A percentile compares a stretch with the other conserved stretches of the same genome.
Evolutionary conservation across 371 early-diverging fungal genomes (phyloP).

Genomic region (Blakeslea trispora): DNA sequence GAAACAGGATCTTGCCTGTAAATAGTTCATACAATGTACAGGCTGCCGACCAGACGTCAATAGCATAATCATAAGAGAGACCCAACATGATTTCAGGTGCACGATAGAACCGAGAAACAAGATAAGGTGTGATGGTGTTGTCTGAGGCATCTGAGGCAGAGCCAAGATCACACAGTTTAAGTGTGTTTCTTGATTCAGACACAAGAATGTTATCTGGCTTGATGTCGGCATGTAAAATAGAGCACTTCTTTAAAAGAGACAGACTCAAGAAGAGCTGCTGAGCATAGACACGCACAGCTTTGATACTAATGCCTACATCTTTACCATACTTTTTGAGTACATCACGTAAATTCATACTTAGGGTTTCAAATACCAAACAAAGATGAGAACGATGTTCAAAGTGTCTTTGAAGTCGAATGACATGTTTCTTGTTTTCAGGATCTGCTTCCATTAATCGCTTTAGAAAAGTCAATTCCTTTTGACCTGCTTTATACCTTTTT

Average conservation of each 20-base stretch:
- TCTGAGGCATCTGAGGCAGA: conserved; percentile 87
- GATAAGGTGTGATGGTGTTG: conserved; percentile 92
- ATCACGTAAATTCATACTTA: conserved; percentile 91
- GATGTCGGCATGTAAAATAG: conserved; percentile 95
- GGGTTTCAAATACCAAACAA: conserved; percentile 93
- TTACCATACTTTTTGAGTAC: conserved; percentile 93
- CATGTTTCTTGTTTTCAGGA: conserved; percentile 86
- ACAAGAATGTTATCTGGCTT: conserved; percentile 98
- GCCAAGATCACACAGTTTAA: conserved; percentile 95
- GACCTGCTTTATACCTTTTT: conserved; percentile 91
- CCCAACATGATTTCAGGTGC: conserved; percentile 99
- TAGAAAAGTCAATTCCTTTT: conserved; percentile 87
- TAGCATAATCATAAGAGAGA: conserved; percentile 78
- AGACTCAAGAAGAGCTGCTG: conserved; percentile 90
- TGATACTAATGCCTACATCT: conserved; percentile 88
- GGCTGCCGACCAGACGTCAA: conserved; percentile 99
- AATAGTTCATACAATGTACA: conserved; percentile 97
- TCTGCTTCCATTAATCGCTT: conserved; percentile 81
- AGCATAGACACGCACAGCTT: conserved; percentile 90
- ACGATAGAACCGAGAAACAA: conserved; percentile 98
- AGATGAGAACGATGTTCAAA: conserved; percentile 92
- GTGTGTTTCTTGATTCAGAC: conserved; percentile 72
- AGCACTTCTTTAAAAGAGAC: conserved; percentile 78
- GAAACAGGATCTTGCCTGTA: conserved; percentile 93
- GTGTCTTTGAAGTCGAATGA: conserved; percentile 78